Base-by-base conservation (phyloP, 768 basidiomycete species). In the Suillus weaverae region DNA sequence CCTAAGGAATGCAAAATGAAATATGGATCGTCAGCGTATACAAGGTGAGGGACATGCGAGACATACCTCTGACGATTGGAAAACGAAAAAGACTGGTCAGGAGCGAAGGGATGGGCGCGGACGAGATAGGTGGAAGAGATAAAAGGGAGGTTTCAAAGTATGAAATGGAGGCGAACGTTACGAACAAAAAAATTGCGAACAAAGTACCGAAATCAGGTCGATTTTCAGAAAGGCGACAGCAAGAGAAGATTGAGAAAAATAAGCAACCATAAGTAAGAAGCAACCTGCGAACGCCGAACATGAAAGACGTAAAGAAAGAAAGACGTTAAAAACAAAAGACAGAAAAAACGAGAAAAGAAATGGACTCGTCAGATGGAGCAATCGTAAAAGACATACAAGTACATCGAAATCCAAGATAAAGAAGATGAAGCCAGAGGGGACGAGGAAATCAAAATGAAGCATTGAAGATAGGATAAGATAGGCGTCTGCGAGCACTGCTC, bases 51-150 rank as follows among this genome's bases (percentile, higher is more conserved):
- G 41, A 55, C 13, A n/a, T n/a, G 16, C 20, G 26, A 39, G 39
- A 6, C 62, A 35, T 66, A 74, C 73, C 69, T 72, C 51, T 1
- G 54, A 63, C 9, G 36, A 44, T 43, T n/a, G 3, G 43, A 30
- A 50, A 22, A 14, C 8, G 38, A 60, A 30, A 43, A 22, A 9
- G 38, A 46, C 9, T n/a, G n/a, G 53, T 53, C 32, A 33, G 53
- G 5, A 54, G 20, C 18, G 32, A 54, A 33, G 32, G 53, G 8
- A 32, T 32, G 30, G 50, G 48, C 26, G 48, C 14, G 48, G 46
- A 16, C 26, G 26, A 16, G 8, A 53, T 57, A 32, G 13, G 13
- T 11, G 55, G 32, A 33, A 1, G 50, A 44, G 20, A 3, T 35
- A 48, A 6, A 38, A 20, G 30, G 44, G 60, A 36, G 32, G 38